Base-by-base conservation (phyloP, 1,284 basidiomycete genomes). In the Cryptococcus neoformans region DNA sequence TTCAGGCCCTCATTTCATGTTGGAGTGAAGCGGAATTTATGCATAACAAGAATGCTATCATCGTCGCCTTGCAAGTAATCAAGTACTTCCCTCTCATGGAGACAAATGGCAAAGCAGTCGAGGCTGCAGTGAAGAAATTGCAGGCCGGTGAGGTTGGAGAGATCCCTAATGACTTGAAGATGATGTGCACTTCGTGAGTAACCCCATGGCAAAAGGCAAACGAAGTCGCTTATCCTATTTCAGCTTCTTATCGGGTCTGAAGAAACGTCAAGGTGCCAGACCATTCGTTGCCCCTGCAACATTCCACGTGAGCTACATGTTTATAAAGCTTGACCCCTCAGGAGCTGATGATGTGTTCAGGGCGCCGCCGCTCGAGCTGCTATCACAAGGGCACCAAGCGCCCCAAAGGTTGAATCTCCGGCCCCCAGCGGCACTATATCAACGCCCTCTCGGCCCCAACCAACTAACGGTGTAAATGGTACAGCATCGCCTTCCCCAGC, bases 41-140 rank as follows among this genome's bases (percentile, higher is more conserved):
- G 88, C 90, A 92, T 68, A 88, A 95, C 56, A 92, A 93, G 75
- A 97, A 97, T 70, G 84, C 90, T 10, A 88, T 96, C 70, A 84
- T 93, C 47, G 86, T 96, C 28, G 81, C 94, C 57, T 91, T 92
- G 66, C 90, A 94, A 72, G 84, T 97, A 38, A 82, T 94, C 46
- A 87, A 89, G 2, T 87, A 88, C 49, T 95, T 93, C 78, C 94
- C 94, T 14, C 70, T 89, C 37, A 83, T 85, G 47, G 78, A 83
- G 16, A 83, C 60, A 5, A 67, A 77, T 42, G 80, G 79, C n/a
- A 72, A 80, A 7, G 79, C 76, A 17, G 81, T 97, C 49, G 82
- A 87, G 62, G 78, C 74, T 17, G 83, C 84, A 2, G 83, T 95
- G 59, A 84, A 87, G 64, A 81, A 82, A 28, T 83, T 92, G 44